These are phyloP conservation scores for Venturia nashicola DNA, from an alignment of 2,329 filamentous ascomycete genomes.

Conservation along the genomic window DNA sequence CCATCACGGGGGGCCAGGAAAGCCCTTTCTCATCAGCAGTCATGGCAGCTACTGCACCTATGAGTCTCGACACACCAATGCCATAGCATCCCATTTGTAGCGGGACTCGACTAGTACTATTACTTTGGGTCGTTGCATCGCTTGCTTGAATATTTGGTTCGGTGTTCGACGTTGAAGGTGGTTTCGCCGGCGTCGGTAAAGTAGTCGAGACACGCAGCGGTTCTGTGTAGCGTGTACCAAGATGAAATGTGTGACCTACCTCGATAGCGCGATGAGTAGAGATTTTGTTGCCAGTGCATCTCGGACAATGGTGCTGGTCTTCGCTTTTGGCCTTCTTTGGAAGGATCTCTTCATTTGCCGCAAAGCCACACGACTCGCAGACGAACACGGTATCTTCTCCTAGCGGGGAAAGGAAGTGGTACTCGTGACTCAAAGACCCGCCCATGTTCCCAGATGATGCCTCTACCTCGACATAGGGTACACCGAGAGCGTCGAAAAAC, in stretches of 20 bases:
- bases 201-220: conserved; percentile 56
- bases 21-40: conserved; percentile 57
- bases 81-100: conserved; percentile 96
- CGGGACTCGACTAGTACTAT: conserved; percentile 30
- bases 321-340: conserved; percentile 36
- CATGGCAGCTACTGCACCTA: conserved; percentile 73
- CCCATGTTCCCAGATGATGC: conserved; percentile 97
- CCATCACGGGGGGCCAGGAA: conserved; percentile 59
- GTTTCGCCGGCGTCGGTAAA: conserved; percentile 22
- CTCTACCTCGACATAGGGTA: conserved; percentile 74
- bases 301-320: conserved; percentile 57
- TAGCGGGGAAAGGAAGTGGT: conserved; percentile 66
- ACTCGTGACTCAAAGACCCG: conserved; percentile 86
- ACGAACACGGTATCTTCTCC: conserved; percentile 79
- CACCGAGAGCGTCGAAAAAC: conserved; percentile 69
- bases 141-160: background rate
- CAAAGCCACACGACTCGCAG: conserved; percentile 61
- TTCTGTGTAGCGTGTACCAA: conserved; percentile 77
- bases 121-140: background rate
- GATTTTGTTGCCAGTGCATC: conserved; percentile 52
- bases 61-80: conserved; percentile 82
- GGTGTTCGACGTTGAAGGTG: conserved; percentile 9
- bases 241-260: conserved; percentile 87
- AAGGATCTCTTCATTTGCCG: conserved; percentile 82
- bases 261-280: conserved; percentile 66